Evolutionary conservation across 306 rosid genomes (phyloP), one percentile per base, ranked within the genome.

Genomic region (Castanea sativa): DNA sequence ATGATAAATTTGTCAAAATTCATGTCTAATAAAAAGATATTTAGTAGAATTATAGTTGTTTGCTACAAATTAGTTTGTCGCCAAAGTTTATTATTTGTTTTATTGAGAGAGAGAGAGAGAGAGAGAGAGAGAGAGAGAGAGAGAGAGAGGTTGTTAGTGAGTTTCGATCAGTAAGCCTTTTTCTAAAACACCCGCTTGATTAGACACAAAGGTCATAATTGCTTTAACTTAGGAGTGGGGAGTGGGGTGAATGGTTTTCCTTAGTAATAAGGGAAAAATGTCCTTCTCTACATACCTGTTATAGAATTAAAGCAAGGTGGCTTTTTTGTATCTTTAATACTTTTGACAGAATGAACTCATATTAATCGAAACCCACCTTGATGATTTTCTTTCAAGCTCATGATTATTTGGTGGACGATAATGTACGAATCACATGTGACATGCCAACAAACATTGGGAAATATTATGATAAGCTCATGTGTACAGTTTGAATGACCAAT

Each of bases 371-470:
- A 74, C 69, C 33, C 45, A 41, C 12, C 13, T 68, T 75, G 73
- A 75, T 74, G 75, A 79, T 12, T 25, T 73, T 55, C 78, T 72
- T 73, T 80, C 43, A 69, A 45, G 73, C 57, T 41, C 82, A 89
- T 87, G 87, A 87, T 89, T 78, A 79, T 71, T 49, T 80, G 82
- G 49, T 30, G 85, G 90, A 30, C 72, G 80, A 29, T 60, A 73
- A 23, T 64, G 85, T 77, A 80, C 33, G 61, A 60, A 73, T 15
- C 20, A 19, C 83, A 71, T 79, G 79, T 76, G 90, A 87, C 90
- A 70, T 85, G 74, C 80, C 84, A 89, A 81, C 90, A 75, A 19
- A 83, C 70, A 33, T 33, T 30, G 45, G 51, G 57, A 71, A 76
- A 56, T 76, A 79, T 49, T 64, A 86, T 89, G 83, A 83, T 65